Conservation (phyloP, 2,329 filamentous ascomycete genomes). For the Aspergillus calidoustus region DNA sequence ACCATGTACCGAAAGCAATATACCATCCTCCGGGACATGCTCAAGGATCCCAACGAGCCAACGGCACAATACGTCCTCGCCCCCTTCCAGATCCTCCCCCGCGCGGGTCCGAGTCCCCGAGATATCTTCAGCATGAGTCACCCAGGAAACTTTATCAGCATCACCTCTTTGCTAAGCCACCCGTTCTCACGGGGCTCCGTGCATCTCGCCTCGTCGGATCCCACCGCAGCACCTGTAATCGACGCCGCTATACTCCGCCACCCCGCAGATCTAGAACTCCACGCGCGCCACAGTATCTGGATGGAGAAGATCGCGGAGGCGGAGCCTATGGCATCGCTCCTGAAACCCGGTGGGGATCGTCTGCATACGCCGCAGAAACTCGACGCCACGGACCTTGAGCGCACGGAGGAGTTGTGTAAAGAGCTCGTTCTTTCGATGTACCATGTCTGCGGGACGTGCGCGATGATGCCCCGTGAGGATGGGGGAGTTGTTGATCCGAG, state of each 20-base stretch:
- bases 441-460: conserved; percentile 13
- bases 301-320: conserved; percentile 38
- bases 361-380: conserved; percentile 15
- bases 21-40: conserved; percentile 15
- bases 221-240: conserved; percentile 40
- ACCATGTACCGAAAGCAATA: conserved; percentile 1
- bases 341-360: conserved; percentile 37
- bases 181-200: conserved; percentile 39
- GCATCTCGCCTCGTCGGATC: conserved; percentile 46
- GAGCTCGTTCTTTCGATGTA: conserved; percentile 19
- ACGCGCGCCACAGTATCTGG: conserved; percentile 41
- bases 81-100: conserved; percentile 26
- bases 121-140: conserved; percentile 22
- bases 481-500: conserved; percentile 15
- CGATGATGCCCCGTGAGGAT: conserved; percentile 12
- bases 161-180: conserved; percentile 32
- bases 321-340: conserved; percentile 34
- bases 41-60: conserved; percentile 22
- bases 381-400: conserved; percentile 15
- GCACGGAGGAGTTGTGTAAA: conserved; percentile 24
- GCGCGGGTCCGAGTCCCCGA: conserved; percentile 11
- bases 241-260: conserved; percentile 52
- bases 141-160: conserved; percentile 25
- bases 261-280: conserved; percentile 48
- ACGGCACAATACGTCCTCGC: conserved; percentile 27